Base-by-base conservation (phyloP, 306 rosid species). In the Pterocarpus santalinus region DNA sequence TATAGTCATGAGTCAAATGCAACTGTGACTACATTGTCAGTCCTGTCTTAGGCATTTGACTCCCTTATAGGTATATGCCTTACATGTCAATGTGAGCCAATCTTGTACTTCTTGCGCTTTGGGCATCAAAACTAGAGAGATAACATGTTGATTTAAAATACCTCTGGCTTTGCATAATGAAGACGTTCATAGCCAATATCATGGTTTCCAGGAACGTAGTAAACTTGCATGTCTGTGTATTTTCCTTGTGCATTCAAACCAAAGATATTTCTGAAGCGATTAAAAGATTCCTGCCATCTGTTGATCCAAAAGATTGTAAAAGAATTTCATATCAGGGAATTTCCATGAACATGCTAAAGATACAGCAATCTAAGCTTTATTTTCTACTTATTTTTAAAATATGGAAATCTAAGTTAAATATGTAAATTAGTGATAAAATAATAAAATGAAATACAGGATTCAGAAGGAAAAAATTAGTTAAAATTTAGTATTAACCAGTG, bases 151-250 rank as follows among this genome's bases (percentile, higher is more conserved):
- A 55, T 55, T 55, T 16, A 14, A 67, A 65, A 72, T 86, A 90
- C 98, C 95, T 89, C 68, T 72, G 90, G 89, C 80, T 56, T 78
- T 85, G 65, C 87, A 77, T 83, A 71, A 85, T 81, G 84, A 79
- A 73, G 77, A 86, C 57, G 72, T 85, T 72, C 95, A 81, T 92
- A 91, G 70, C 98, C 98, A 78, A 92, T 85, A 81, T 94, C 97
- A 87, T 91, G 98, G 87, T 94, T 94, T 75, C 98, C 98, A 32
- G 95, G 78, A 60, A 94, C 68, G 85, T 80, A 82, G 88, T 86
- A 81, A 76, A 88, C 95, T 68, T 69, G 82, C 61, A 74, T 81
- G 66, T 86, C 82, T 49, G 65, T 39, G 81, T 84, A 83, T 73
- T 72, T 86, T 75, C 90, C 87, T 77, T 75, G 90, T 55, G 65